Base-by-base conservation (phyloP, 2,329 filamentous ascomycete genomes). In the Polytolypa hystricis region DNA sequence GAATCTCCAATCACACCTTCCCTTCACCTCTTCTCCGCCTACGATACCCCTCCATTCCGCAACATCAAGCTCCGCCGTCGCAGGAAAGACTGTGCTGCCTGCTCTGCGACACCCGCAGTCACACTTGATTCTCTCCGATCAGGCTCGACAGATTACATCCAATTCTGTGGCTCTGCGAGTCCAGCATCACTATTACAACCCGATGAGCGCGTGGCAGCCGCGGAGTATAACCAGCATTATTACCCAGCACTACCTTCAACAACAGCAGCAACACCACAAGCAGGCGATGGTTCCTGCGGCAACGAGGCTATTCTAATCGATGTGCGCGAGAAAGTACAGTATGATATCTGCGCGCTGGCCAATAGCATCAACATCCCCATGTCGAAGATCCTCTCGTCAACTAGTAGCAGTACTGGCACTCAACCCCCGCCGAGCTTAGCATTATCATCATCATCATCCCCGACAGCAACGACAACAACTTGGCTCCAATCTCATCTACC, bases 311-410 rank as follows among this genome's bases (percentile, higher is more conserved):
- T 84, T 1, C 60, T 95, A 2, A 58, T 96, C 2, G 91, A 96
- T 46, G 85, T 93, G 1, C 71, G 91, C 2, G 85, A 93, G 47
- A 76, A 76, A 49, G 82, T 85, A 18, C 84, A 94, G 42, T 95
- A 84, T 46, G 79, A 81, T 11, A 77, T 96, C 30, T 86, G 81
- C 44, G 77, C 70, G 42, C 67, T 98, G 5, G 66, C 77, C 0
- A 81, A 81, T 0, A 84, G 84, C 17, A 61, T 93, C 34, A 95
- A 67, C 35, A 53, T 67, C 14, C 65, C 65, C 2, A 61, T 67
- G 7, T 63, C 62, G 2, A 51, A 44, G 2, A 63, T 68, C 16
- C 39, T 65, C 17, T 53, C 55, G 9, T 49, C 53, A 5, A 10
- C 37, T 36, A 16, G 31, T 37, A 12, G 21, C 21, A 5, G 9